Percentiles rank a stretch among this genome's conserved stretches.
phyloP scores from a whole-genome alignment of 2,329 filamentous ascomycete genomes.

The Emergomyces orientalis region DNA sequence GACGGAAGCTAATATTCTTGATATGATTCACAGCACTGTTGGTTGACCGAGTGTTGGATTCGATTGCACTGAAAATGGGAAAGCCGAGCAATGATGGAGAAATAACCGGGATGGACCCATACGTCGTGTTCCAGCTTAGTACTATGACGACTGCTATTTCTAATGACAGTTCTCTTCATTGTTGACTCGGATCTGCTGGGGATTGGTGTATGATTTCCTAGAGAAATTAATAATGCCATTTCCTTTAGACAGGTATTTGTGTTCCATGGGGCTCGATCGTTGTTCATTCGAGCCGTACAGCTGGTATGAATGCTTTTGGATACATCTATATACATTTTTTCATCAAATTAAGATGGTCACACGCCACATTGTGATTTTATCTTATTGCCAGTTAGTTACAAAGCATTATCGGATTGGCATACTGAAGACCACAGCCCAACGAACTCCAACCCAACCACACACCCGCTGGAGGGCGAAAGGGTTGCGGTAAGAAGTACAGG shows the following conservation, averaged over 20 bases:
- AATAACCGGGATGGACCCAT: background rate
- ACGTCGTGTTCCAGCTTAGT: background rate
- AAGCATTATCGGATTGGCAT: background rate
- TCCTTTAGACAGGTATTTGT: background rate
- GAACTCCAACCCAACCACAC: background rate
- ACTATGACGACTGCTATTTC: background rate
- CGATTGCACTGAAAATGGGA: background rate
- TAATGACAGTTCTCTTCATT: background rate
- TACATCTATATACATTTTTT: background rate
- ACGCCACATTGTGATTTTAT: background rate
- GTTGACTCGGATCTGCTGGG: background rate
- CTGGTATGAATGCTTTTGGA: background rate
- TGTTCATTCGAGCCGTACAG: background rate
- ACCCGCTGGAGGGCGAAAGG: background rate
- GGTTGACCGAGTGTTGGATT: slow-evolving; percentile 6
- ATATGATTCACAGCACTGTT: slow-evolving; percentile 1
- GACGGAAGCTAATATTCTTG: background rate
- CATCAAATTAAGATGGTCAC: background rate
- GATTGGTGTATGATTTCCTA: too few relatives aligned
- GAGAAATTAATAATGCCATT: background rate
- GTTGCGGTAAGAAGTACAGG: background rate
- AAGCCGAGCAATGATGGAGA: background rate
- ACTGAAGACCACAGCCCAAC: background rate
- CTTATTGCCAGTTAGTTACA: background rate
- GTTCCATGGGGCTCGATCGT: background rate